phyloP scores from a whole-genome alignment of 345 rosid species.

The Bruguiera gymnorhiza region DNA sequence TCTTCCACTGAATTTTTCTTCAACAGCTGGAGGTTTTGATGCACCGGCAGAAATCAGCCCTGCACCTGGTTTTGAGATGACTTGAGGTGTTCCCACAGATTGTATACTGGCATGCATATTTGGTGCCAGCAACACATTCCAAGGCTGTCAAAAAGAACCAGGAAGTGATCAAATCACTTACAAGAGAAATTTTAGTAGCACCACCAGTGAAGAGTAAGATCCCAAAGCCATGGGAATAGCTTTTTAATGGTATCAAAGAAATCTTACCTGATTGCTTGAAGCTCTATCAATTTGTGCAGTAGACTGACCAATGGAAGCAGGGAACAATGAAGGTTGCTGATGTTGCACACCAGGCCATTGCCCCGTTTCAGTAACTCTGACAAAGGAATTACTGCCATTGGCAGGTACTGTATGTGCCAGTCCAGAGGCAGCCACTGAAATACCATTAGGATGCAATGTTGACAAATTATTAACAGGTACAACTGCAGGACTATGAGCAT shows the following conservation, averaged over 20 bases:
- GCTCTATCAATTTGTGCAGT: constrained; percentile 40
- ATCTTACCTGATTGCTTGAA: constrained; percentile 55
- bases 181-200: too few relatives aligned
- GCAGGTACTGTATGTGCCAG: constrained; percentile 24
- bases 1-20: constrained; percentile 56
- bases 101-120: constrained; percentile 46
- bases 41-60: constrained; percentile 31
- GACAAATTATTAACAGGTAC: constrained; percentile 27
- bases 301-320: constrained; percentile 41
- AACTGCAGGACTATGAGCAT: constrained; percentile 28
- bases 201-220: too few relatives aligned
- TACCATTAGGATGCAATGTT: constrained; percentile 30
- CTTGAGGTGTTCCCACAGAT: constrained; percentile 41
- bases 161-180: constrained; percentile 8
- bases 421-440: constrained; percentile 34
- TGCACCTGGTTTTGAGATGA: constrained; percentile 26
- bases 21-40: constrained; percentile 37
- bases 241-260: background rate
- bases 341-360: constrained; percentile 45
- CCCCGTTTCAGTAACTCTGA: constrained; percentile 23
- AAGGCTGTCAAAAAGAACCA: constrained; percentile 41
- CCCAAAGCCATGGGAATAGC: too few relatives aligned
- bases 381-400: constrained; percentile 31
- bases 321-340: constrained; percentile 47
- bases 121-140: constrained; percentile 44